Conservation (phyloP, 2,329 filamentous ascomycete genomes). For the Lachnellula subtilissima region DNA sequence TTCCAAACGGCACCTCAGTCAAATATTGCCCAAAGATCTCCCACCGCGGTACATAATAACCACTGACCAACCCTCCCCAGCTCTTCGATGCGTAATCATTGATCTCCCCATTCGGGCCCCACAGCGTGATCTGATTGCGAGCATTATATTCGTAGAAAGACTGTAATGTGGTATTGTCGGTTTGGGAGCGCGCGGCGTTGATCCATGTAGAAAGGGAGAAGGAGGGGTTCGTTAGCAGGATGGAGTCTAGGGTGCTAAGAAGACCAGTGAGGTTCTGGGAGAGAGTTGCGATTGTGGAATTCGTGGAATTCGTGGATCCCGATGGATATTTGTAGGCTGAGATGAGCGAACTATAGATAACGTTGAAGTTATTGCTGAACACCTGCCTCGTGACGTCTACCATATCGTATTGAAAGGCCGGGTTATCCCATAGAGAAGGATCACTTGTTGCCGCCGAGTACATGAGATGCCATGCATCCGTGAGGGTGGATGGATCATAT, state of each 20-base stretch:
- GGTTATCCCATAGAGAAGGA: conserved; percentile 36
- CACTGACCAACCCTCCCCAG: conserved; percentile 43
- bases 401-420: conserved; percentile 42
- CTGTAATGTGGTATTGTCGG: conserved; percentile 22
- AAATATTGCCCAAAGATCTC: conserved; percentile 40
- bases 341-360: conserved; percentile 49
- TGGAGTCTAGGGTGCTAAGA: conserved; percentile 36
- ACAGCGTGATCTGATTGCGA: conserved; percentile 46
- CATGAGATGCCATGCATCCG: conserved; percentile 37
- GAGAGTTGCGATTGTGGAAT: conserved; percentile 14
- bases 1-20: conserved; percentile 1
- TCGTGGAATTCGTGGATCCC: conserved; percentile 9
- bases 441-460: conserved; percentile 33
- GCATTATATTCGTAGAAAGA: conserved; percentile 43
- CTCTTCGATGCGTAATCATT: conserved; percentile 46
- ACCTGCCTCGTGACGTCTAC: conserved; percentile 47
- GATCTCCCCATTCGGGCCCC: conserved; percentile 44
- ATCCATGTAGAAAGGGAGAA: conserved; percentile 42
- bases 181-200: conserved; percentile 31
- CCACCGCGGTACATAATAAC: conserved; percentile 46
- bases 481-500: conserved; percentile 37
- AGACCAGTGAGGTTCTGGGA: conserved; percentile 33
- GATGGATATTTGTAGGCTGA: conserved; percentile 28
- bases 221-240: conserved; percentile 38
- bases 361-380: conserved; percentile 42